phyloP scores from a whole-genome alignment of 139 green algal species.

The Diplosphaera chodatii region DNA sequence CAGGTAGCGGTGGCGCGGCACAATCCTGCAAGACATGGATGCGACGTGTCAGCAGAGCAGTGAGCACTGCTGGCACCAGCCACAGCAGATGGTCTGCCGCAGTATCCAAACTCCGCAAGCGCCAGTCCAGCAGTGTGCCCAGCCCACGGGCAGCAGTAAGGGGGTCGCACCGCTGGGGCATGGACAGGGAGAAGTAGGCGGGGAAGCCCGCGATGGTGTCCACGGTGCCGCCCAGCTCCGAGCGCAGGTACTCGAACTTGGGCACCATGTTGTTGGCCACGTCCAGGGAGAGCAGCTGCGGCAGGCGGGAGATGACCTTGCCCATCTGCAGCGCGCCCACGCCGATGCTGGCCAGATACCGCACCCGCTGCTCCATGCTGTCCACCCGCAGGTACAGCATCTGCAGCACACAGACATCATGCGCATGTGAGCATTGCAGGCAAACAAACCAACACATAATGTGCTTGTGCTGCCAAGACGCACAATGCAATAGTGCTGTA shows the following conservation, averaged over 20 bases:
- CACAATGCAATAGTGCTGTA: too few species aligned
- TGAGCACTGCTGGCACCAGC: too few species aligned
- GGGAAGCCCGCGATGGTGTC: conserved; percentile 48
- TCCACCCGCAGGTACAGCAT: conserved; percentile 59
- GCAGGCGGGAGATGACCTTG: conserved; percentile 32
- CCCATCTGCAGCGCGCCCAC: conserved; percentile 39
- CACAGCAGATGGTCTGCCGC: too few species aligned
- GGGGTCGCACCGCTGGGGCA: conserved; percentile 49
- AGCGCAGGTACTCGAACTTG: conserved; percentile 65
- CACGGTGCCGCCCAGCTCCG: conserved; percentile 45
- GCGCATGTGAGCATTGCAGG: too few species aligned
- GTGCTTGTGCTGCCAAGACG: too few species aligned
- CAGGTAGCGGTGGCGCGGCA: conserved; percentile 42
- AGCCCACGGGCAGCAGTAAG: too few species aligned
- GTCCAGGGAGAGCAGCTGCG: conserved; percentile 54
- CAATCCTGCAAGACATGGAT: too few species aligned
- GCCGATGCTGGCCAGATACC: conserved; percentile 58
- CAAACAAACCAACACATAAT: too few species aligned
- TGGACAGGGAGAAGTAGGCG: conserved; percentile 63
- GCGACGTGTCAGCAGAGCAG: too few species aligned
- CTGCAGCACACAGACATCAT: conserved; percentile 33
- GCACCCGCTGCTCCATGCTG: conserved; percentile 41
- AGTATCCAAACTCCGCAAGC: too few species aligned
- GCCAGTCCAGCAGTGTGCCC: too few species aligned
- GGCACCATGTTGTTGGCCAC: conserved; percentile 49